Percentiles rank a stretch among this genome's conserved stretches.
Evolutionary conservation across 139 green algal genomes (phyloP).

Genomic region (Penium margaritaceum): DNA sequence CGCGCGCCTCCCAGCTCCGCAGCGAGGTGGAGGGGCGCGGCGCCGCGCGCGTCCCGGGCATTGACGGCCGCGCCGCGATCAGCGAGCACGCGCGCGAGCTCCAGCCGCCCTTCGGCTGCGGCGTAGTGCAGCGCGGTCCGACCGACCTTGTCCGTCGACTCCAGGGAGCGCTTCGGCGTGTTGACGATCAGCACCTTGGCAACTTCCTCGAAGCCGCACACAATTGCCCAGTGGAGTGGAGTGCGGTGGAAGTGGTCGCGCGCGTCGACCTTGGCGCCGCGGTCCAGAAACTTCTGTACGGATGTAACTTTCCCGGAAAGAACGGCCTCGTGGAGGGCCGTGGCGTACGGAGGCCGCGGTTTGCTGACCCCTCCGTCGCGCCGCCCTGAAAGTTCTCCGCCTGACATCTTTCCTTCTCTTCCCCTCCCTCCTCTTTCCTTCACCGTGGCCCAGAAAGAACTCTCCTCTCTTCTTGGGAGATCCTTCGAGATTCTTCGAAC

Average conservation of each 20-base stretch:
- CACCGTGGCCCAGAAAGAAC: too few relatives aligned
- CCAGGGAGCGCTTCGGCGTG: neutral
- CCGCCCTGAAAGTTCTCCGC: too few relatives aligned
- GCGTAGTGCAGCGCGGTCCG: conserved; percentile 23
- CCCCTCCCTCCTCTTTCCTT: too few relatives aligned
- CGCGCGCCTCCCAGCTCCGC: conserved; percentile 13
- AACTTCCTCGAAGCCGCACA: conserved; percentile 1
- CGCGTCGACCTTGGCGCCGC: neutral
- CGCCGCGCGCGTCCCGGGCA: neutral
- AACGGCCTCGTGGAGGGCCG: conserved; percentile 11
- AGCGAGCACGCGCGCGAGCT: neutral
- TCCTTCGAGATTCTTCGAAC: too few relatives aligned
- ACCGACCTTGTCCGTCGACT: conserved; percentile 7
- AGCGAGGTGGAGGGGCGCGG: conserved; percentile 16
- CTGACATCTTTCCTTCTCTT: too few relatives aligned
- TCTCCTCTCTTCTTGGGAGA: too few relatives aligned
- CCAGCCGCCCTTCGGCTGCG: neutral
- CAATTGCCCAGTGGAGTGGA: conserved; percentile 18
- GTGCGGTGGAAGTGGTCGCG: conserved; percentile 3
- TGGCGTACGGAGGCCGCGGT: conserved; percentile 15
- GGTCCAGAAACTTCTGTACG: neutral
- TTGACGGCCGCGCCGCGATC: neutral
- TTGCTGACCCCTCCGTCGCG: too few relatives aligned
- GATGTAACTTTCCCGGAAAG: neutral
- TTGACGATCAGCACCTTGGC: conserved; percentile 12